Evolutionary conservation across 2,329 filamentous ascomycete species (phyloP), one percentile per base, ranked within the genome.

Genomic region (Aspergillus sp.): DNA sequence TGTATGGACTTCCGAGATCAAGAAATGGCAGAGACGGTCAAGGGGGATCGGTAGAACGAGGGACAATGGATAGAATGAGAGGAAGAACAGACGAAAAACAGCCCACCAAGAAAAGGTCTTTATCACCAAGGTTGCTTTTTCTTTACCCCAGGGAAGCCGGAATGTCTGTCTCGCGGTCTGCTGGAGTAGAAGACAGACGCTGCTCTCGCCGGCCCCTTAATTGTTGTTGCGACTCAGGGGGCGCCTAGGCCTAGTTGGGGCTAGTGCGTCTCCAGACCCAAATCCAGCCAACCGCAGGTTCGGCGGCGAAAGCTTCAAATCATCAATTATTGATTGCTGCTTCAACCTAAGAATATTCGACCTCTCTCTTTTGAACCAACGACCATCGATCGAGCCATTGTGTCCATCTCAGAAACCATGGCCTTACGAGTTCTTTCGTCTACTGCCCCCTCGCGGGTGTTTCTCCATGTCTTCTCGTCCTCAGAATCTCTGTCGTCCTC

Each of bases 221-320:
- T 55, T 53, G 54, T 49, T 54, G 53, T 56, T 40, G 53, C 55
- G 44, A 62, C 59, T 68, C 65, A 68, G 65, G 65, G 65, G 64
- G 48, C 49, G 47, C 37, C 64, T 66, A 67, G 50, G 19, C 59
- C 58, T 1, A 5, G 43, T 57, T 30, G 5, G 56, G 62, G 5
- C 43, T 69, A 68, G 64, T 40, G 51, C 30, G n/a, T 44, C 45
- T 60, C 58, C 56, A 46, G 53, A 51, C 44, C 45, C 53, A 45
- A 53, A 50, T 48, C 44, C 34, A 49, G 48, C 49, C 47, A 52
- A 44, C 48, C 39, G 19, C 19, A 19, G 19, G 19, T 19, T 19
- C 19, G 19, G 19, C 19, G 19, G 19, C 19, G 19, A 19, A 19
- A 19, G 19, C 19, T 19, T 19, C 19, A 19, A 19, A 19, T 19